Percentiles rank a stretch among this genome's conserved stretches.
phyloP scores from a whole-genome alignment of 2,329 filamentous ascomycete genomes.

The Colletotrichum salicis region DNA sequence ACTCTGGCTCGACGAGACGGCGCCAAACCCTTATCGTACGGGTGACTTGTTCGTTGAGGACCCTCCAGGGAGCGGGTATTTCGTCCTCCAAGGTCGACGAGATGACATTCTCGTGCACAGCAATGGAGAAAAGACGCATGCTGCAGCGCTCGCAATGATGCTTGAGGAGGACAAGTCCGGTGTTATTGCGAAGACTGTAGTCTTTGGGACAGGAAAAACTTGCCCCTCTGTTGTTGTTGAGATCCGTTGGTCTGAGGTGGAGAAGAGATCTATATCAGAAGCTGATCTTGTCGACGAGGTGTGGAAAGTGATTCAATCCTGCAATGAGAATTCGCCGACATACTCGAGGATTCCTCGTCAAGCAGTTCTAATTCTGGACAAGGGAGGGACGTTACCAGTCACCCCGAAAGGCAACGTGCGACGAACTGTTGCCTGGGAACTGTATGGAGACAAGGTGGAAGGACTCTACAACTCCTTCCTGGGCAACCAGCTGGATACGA shows the following conservation, averaged over 20 bases:
- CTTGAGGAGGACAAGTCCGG: slow-evolving; percentile 12
- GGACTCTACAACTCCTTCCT: slow-evolving; percentile 6
- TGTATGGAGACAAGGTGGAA: slow-evolving; percentile 1
- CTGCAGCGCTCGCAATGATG: slow-evolving; percentile 13
- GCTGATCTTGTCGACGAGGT: slow-evolving; percentile 1
- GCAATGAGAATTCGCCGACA: slow-evolving; percentile 1
- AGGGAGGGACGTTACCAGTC: slow-evolving; percentile 5
- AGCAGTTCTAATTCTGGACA: background rate
- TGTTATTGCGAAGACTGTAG: slow-evolving; percentile 7
- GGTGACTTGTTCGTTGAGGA: slow-evolving; percentile 21
- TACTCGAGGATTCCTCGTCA: slow-evolving; percentile 22
- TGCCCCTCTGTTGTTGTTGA: slow-evolving; percentile 24
- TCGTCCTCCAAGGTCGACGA: slow-evolving; percentile 21
- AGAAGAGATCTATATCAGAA: background rate
- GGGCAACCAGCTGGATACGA: background rate
- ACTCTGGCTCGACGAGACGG: slow-evolving; percentile 13
- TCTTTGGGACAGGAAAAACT: slow-evolving; percentile 14
- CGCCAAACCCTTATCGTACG: slow-evolving; percentile 21
- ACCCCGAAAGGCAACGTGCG: slow-evolving; percentile 27
- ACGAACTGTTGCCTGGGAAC: slow-evolving; percentile 11
- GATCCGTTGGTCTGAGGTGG: background rate
- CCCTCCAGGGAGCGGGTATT: slow-evolving; percentile 13
- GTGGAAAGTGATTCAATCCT: background rate
- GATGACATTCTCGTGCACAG: slow-evolving; percentile 19
- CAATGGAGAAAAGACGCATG: slow-evolving; percentile 25